These are phyloP conservation scores for Hygrophoropsis aurantiaca DNA, from an alignment of 768 basidiomycete genomes.

Conservation along the genomic window DNA sequence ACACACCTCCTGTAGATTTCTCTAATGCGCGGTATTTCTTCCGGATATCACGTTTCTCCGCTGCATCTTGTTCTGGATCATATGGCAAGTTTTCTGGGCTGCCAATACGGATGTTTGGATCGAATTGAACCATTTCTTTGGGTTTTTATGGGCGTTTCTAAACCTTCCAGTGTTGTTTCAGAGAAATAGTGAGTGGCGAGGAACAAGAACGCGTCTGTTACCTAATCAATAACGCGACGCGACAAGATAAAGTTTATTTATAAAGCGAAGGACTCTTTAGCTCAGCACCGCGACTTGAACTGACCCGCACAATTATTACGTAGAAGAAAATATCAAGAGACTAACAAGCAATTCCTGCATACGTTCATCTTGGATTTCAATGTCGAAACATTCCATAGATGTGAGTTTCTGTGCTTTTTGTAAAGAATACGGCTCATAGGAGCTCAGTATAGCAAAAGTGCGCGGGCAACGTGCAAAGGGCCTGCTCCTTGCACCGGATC, in stretches of 20 bases:
- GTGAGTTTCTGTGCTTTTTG: slow-evolving; percentile 14
- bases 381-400: slow-evolving; percentile 30
- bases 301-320: not conserved
- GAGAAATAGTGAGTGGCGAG: too few species aligned
- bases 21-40: slow-evolving; percentile 71
- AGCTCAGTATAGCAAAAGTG: slow-evolving; percentile 68
- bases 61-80: slow-evolving; percentile 84
- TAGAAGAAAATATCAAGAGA: not conserved
- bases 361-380: not conserved
- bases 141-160: too few species aligned
- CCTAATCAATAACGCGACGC: slow-evolving; percentile 23
- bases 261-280: slow-evolving; percentile 12
- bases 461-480: slow-evolving; percentile 68
- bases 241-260: slow-evolving; percentile 15
- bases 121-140: slow-evolving; percentile 17
- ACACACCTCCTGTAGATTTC: slow-evolving; percentile 62
- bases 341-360: not conserved
- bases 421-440: slow-evolving; percentile 6
- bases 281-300: not conserved
- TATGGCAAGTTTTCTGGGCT: slow-evolving; percentile 46
- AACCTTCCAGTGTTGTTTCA: too few species aligned
- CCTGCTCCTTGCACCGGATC: slow-evolving; percentile 58
- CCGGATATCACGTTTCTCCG: slow-evolving; percentile 73
- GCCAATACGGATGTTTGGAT: slow-evolving; percentile 8
- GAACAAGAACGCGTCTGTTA: slow-evolving; percentile 5